Evolutionary conservation across 1,284 basidiomycete species (phyloP).

Genomic region (Coniophora puteana): DNA sequence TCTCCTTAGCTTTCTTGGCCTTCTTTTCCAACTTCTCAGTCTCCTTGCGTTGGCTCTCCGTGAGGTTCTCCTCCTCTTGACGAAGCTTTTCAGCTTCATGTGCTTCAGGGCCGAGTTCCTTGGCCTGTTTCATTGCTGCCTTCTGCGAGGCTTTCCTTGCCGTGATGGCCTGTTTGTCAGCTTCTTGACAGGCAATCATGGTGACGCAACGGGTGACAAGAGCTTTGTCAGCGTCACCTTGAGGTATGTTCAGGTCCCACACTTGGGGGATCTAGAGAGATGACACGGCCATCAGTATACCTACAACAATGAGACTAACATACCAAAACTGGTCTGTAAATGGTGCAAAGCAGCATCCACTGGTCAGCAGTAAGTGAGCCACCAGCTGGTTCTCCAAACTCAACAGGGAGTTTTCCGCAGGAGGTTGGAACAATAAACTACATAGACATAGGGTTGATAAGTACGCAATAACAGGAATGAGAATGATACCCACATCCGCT

Average conservation of each 20-base stretch:
- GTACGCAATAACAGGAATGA: neutral
- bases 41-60: neutral
- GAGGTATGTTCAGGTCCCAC: slow-evolving; percentile 12
- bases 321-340: slow-evolving; percentile 24
- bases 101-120: slow-evolving; percentile 3
- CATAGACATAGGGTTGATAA: no score
- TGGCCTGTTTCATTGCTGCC: neutral
- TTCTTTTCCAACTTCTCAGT: neutral
- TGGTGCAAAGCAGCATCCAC: slow-evolving; percentile 24
- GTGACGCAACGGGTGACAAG: neutral
- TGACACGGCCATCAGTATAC: slow-evolving; percentile 8
- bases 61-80: neutral
- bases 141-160: neutral
- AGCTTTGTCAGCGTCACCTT: neutral
- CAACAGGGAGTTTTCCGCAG: slow-evolving; percentile 22
- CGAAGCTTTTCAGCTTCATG: slow-evolving; percentile 3
- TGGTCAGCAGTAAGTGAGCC: slow-evolving; percentile 33
- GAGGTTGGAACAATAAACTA: slow-evolving; percentile 11
- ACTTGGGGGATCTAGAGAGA: slow-evolving; percentile 20
- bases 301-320: slow-evolving; percentile 23
- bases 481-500: slow-evolving; percentile 1
- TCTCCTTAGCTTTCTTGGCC: slow-evolving; percentile 2
- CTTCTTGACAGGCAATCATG: neutral
- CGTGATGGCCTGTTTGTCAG: neutral
- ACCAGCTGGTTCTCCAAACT: slow-evolving; percentile 29